Evolutionary conservation across 306 rosid species (phyloP).

Genomic region (Sechiopsis laciniata): DNA sequence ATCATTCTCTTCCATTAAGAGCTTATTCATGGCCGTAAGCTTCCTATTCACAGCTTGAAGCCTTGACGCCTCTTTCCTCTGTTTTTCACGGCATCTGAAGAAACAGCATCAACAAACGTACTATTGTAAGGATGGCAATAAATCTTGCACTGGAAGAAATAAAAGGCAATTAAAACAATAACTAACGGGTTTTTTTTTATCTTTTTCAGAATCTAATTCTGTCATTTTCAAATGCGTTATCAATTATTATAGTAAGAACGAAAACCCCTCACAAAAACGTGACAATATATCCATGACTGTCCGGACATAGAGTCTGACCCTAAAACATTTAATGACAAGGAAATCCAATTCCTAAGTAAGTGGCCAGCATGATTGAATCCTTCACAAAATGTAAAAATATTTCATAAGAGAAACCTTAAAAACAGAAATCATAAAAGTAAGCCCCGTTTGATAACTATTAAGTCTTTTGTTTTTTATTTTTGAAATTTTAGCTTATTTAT

Average conservation of each 20-base stretch:
- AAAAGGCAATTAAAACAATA: background rate
- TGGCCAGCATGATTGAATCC: too few species aligned
- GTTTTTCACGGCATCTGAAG: constrained; percentile 91
- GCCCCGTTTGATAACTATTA: too few species aligned
- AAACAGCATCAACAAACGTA: constrained; percentile 24
- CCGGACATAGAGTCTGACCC: too few species aligned
- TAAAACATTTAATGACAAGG: too few species aligned
- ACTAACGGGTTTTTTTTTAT: background rate
- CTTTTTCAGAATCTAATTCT: constrained; percentile 2
- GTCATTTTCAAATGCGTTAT: constrained; percentile 9
- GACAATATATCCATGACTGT: background rate
- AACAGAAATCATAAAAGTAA: background rate
- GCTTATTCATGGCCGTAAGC: constrained; percentile 95
- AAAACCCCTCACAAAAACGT: background rate
- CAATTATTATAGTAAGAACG: background rate
- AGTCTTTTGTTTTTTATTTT: too few species aligned
- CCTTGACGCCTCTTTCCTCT: constrained; percentile 85
- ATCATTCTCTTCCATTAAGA: constrained; percentile 95
- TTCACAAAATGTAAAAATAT: too few species aligned
- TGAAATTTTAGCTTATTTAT: too few species aligned
- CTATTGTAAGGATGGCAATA: background rate
- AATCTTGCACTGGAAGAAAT: constrained; percentile 7
- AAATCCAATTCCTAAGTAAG: too few species aligned
- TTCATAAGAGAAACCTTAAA: background rate
- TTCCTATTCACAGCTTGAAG: constrained; percentile 87